Base-by-base conservation (phyloP, 2,329 filamentous ascomycete species). In the Zelopaecilomyces penicillatus region DNA sequence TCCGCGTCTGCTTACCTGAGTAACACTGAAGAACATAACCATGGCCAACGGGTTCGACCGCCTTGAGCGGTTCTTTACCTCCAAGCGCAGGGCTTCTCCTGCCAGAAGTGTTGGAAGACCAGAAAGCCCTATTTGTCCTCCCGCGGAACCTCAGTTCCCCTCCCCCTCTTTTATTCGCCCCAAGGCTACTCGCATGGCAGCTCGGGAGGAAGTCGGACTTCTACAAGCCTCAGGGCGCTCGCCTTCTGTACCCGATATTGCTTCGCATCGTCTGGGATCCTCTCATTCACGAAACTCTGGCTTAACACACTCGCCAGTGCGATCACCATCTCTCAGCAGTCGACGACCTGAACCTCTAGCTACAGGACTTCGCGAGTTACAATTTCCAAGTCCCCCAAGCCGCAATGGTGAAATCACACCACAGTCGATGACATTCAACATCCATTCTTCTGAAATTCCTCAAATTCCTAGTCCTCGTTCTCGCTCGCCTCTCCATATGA, bases 141-240 rank as follows among this genome's bases (percentile, higher is more conserved):
- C 57, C 6, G 42, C 56, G 27, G 64, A 58, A 41, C 64, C 63
- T 41, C 60, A 65, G 41, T 77, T 76, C 49, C 74, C 74, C 4
- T 66, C 66, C 19, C 68, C 74, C 5, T 75, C 74, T 1, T 81
- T 76, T 51, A 75, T 81, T 49, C 67, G 73, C 38, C 77, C 77
- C 28, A 78, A 67, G 33, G 66, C 69, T 11, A 67, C 65, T 44
- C 69, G 73, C 27, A 80, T 81, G 77, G 61, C 69, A 39, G 75
- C 77, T n/a, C 68, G 77, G 39, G 71, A 78, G 39, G 74, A 74
- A 54, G 52, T 63, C 12, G 57, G 59, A 30, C 50, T 57, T 12
- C 56, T 60, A 30, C 58, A 63, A 38, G 51, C 57, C 27, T 40
- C 52, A 31, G 47, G 52, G 35, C 57, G 61, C 43, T 59, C 59